These are phyloP conservation scores for Colletotrichum gigasporum DNA, from an alignment of 2,329 filamentous ascomycete species.

Conservation along the genomic window DNA sequence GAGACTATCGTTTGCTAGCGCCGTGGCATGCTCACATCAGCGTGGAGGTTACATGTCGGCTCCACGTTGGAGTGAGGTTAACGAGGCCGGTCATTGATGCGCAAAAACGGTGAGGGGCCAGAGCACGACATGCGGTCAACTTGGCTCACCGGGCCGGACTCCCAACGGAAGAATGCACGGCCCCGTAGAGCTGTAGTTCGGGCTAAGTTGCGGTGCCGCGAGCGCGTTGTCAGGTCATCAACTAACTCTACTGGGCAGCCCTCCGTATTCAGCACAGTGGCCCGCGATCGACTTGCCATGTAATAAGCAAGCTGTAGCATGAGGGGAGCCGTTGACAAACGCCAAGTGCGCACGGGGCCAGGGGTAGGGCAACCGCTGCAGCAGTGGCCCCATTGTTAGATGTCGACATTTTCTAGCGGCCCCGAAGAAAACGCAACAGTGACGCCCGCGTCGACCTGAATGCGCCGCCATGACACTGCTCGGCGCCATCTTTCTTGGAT, in stretches of 20 bases:
- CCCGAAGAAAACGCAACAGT: slow-evolving; percentile 3
- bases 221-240: too few relatives aligned
- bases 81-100: too few relatives aligned
- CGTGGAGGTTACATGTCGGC: too few relatives aligned
- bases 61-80: too few relatives aligned
- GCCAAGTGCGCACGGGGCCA: slow-evolving; percentile 12
- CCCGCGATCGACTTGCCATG: background rate
- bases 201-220: too few relatives aligned
- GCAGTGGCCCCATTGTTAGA: slow-evolving; percentile 2
- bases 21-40: slow-evolving; percentile 22
- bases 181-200: too few relatives aligned
- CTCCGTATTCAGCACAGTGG: background rate
- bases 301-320: background rate
- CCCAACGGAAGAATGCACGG: too few relatives aligned
- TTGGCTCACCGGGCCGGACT: too few relatives aligned
- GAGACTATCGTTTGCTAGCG: slow-evolving; percentile 8
- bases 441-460: background rate
- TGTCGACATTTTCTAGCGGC: slow-evolving; percentile 18
- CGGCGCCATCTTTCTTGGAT: background rate
- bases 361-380: slow-evolving; percentile 8
- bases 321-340: background rate
- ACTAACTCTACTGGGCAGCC: too few relatives aligned
- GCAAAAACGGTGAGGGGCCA: too few relatives aligned
- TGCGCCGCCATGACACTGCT: background rate
- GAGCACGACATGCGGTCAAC: too few relatives aligned